phyloP scores from a whole-genome alignment of 768 basidiomycete species.

The Serendipita sp. region DNA sequence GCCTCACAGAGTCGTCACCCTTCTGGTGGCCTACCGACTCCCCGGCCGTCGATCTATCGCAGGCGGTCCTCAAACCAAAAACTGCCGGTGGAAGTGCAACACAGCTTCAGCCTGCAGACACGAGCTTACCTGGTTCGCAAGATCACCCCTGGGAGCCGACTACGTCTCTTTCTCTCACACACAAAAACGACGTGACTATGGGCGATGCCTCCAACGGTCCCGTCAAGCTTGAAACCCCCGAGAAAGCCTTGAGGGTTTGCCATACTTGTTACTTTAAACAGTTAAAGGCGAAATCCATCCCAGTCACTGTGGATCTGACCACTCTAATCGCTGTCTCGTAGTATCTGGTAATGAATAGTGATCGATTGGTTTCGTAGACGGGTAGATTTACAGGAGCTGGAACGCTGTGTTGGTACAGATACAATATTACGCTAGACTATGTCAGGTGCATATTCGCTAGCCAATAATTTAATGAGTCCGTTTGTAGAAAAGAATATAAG shows the following conservation, averaged over 20 bases:
- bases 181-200: neutral
- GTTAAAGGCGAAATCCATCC: neutral
- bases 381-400: neutral
- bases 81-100: neutral
- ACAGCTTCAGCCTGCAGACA: neutral
- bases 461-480: slow-evolving; percentile 7
- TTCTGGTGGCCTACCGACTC: slow-evolving; percentile 41
- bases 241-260: neutral
- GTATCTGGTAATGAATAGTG: neutral
- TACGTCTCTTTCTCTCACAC: too few species aligned
- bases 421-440: neutral
- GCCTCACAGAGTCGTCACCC: slow-evolving; percentile 57
- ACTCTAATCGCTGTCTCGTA: neutral
- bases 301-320: neutral
- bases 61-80: neutral
- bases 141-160: too few species aligned
- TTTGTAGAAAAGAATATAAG: slow-evolving; percentile 21
- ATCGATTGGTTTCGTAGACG: neutral
- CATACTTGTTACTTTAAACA: neutral
- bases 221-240: neutral
- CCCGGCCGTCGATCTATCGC: neutral
- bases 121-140: neutral
- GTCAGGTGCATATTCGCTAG: neutral
- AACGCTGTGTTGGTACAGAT: slow-evolving; percentile 1
- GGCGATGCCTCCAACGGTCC: neutral